Evolutionary conservation across 805 yeast species (phyloP).

Genomic region (Wickerhamomyces bisporus): DNA sequence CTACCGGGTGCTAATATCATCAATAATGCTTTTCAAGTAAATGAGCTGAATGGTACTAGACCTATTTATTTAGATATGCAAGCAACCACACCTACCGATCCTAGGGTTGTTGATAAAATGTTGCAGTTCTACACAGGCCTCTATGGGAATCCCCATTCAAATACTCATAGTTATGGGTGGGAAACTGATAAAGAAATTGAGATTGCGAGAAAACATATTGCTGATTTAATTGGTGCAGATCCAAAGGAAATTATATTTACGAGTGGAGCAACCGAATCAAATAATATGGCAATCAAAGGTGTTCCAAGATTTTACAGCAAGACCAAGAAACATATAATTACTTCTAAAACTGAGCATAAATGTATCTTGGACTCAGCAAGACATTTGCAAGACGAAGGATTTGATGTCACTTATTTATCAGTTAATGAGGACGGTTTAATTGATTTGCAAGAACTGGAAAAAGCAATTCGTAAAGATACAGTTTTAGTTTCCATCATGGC

Average conservation of each 20-base stretch:
- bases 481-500: slow-evolving; percentile 91
- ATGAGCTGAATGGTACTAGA: slow-evolving; percentile 55
- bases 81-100: slow-evolving; percentile 98
- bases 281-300: slow-evolving; percentile 93
- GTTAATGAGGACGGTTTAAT: slow-evolving; percentile 79
- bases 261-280: slow-evolving; percentile 96
- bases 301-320: slow-evolving; percentile 89
- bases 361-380: slow-evolving; percentile 98
- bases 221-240: slow-evolving; percentile 83
- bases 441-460: slow-evolving; percentile 69
- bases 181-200: slow-evolving; percentile 94
- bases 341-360: slow-evolving; percentile 96
- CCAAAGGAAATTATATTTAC: slow-evolving; percentile 96
- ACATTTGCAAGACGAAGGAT: slow-evolving; percentile 93
- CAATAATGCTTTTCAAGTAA: slow-evolving; percentile 34
- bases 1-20: slow-evolving; percentile 27
- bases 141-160: slow-evolving; percentile 96
- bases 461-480: slow-evolving; percentile 86
- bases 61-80: slow-evolving; percentile 97
- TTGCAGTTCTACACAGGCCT: slow-evolving; percentile 81
- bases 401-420: slow-evolving; percentile 89
- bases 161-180: slow-evolving; percentile 98
- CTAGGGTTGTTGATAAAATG: slow-evolving; percentile 90
- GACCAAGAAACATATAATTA: slow-evolving; percentile 89
- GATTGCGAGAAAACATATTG: slow-evolving; percentile 75